Percentiles rank a stretch among this genome's conserved stretches.
phyloP scores from a whole-genome alignment of 2,329 filamentous ascomycete species.

The Trichothecium sympodiale region DNA sequence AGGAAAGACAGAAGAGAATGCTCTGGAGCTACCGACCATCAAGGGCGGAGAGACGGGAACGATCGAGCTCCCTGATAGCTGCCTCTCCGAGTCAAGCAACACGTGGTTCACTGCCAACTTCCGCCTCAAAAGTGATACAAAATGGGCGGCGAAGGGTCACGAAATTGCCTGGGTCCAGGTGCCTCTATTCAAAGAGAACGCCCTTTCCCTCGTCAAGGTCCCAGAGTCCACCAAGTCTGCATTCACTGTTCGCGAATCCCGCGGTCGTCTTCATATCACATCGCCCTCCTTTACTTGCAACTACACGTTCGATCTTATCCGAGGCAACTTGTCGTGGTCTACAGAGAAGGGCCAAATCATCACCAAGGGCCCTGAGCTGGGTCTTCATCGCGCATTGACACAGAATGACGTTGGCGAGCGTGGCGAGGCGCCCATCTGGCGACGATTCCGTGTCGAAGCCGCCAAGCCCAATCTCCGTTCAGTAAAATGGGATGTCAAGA shows the following conservation, averaged over 20 bases:
- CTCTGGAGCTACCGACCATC: constrained; percentile 27
- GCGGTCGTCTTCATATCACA: background rate
- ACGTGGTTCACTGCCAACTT: constrained; percentile 35
- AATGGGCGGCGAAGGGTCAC: constrained; percentile 41
- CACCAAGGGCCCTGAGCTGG: constrained; percentile 24
- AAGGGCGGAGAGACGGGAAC: constrained; percentile 22
- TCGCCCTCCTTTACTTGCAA: constrained; percentile 13
- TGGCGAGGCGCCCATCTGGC: constrained; percentile 33
- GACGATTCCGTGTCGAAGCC: constrained; percentile 34
- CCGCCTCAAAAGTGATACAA: constrained; percentile 25
- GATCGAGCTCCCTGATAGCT: constrained; percentile 17
- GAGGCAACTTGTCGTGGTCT: constrained; percentile 31
- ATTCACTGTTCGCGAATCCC: constrained; percentile 9
- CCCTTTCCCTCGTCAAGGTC: constrained; percentile 10
- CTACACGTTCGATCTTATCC: constrained; percentile 32
- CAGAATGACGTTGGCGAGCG: constrained; percentile 44
- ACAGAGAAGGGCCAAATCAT: constrained; percentile 22
- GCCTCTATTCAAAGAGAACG: constrained; percentile 17
- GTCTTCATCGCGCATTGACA: constrained; percentile 53
- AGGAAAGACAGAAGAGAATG: constrained; percentile 23
- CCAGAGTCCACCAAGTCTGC: constrained; percentile 2
- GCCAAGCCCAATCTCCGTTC: constrained; percentile 35
- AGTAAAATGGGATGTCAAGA: constrained; percentile 25
- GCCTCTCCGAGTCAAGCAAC: constrained; percentile 10
- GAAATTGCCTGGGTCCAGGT: constrained; percentile 45